Evolutionary conservation across 179 eudicot genomes (phyloP).

Genomic region (Heliamphora pulchella): DNA sequence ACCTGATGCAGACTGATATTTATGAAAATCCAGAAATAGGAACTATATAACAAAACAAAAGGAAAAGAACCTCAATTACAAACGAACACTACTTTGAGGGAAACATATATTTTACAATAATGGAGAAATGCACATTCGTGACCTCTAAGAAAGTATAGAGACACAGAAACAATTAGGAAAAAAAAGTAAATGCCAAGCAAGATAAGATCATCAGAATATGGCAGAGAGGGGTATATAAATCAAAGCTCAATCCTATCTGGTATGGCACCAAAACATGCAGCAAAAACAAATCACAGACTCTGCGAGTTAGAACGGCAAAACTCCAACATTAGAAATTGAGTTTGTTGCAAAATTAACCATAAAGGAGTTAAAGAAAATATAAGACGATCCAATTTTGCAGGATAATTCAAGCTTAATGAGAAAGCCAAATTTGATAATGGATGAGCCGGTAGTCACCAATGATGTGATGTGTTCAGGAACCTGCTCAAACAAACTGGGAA

Average conservation of each 20-base stretch:
- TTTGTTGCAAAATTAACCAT: background rate
- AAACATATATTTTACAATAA: too few relatives aligned
- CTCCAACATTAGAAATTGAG: background rate
- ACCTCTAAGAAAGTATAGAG: background rate
- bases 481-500: conserved; percentile 7
- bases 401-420: background rate
- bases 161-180: too few relatives aligned
- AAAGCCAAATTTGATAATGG: background rate
- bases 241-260: conserved; percentile 4
- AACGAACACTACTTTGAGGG: background rate
- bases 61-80: background rate
- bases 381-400: background rate
- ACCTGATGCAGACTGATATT: too few relatives aligned
- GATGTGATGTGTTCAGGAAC: background rate
- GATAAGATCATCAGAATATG: background rate
- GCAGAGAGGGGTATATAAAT: background rate
- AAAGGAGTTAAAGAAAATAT: background rate
- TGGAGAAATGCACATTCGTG: background rate
- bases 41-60: background rate
- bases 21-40: too few relatives aligned
- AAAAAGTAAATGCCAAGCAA: background rate
- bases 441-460: conserved; percentile 5
- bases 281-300: background rate
- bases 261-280: background rate
- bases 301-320: background rate